Base-by-base conservation (phyloP, 306 rosid species). In the Sesbania bispinosa region DNA sequence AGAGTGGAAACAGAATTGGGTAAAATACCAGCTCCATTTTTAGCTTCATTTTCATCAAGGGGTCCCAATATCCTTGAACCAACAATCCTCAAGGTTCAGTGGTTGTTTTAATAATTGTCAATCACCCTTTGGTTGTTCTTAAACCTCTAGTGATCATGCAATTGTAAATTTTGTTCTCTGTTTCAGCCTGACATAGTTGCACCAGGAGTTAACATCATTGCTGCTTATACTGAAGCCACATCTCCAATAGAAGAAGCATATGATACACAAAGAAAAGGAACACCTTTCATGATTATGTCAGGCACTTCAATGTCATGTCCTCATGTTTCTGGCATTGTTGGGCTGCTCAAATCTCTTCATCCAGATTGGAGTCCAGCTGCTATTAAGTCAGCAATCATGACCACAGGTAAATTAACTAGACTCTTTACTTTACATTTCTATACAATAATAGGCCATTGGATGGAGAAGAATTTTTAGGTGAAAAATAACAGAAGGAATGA, bases 1-100 rank as follows among this genome's bases (percentile, higher is more conserved):
- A 52, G 3, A 0, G 84, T 57, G 38, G 80, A 53, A 42, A 85
- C 96, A 14, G 52, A 54, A 50, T 1, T 83, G 5, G 86, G 81
- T 13, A 2, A 3, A 19, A 79, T 73, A 33, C 79, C 87, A 29
- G 66, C 88, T 41, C 98, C 96, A 19, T 0, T 32, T 11, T 14
- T 92, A 52, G 95, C 96, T 62, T 0, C 86, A 36, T 89, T 92
- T 83, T 92, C 98, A 11, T 89, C 96, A 19, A 85, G 96, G 33
- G 98, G 98, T 1, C 98, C 98, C 13, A 85, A 38, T 67, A 0
- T 0, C 5, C 0, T 89, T 33, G 89, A 73, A 16, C 61, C 76
- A 16, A 1, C 71, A 16, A 48, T 92, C 60, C 88, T 89, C 36
- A 89, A 92, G 98, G 98, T 88, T 58, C 30, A 19, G 1, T 15